Evolutionary conservation across 768 basidiomycete genomes (phyloP), one percentile per base, ranked within the genome.

Genomic region (Lyophyllum shimeji): DNA sequence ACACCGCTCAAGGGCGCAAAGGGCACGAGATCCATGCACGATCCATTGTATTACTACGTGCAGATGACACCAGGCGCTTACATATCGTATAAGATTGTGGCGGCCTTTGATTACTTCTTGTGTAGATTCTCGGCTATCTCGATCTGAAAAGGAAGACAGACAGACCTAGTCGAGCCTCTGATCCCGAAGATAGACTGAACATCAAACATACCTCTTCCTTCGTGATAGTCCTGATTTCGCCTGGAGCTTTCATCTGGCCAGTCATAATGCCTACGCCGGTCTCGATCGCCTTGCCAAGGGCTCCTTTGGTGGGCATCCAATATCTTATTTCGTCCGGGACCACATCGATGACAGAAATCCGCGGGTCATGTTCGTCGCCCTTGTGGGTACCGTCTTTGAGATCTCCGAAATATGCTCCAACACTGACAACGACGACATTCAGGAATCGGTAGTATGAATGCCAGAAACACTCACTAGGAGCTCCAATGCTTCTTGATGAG

Each of bases 391-490:
- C 90, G 60, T 96, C 93, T 29, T 86, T 86, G 52, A 95, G 76
- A 66, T 96, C 88, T 34, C 90, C 92, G 63, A 95, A 95, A 80
- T 92, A 97, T 0, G 86, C 88, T 8, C 80, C 68, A 29, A 82
- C 76, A 2, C 88, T 90, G 13, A 42, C n/a, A 25, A 20, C 8
- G 0, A 5, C 12, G 23, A 3, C 7, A 50, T 1, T 60, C 61
- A 37, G 55, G 42, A 46, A 20, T 54, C 25, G 18, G 12, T 31
- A 25, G 39, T 24, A 34, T 25, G 13, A 34, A 17, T 56, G 18
- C 54, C 15, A 37, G 9, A 9, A 13, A 29, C n/a, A 69, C 77
- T 52, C 21, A 83, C 86, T 70, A 67, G 58, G 73, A 61, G n/a
- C 73, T 83, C 84, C 85, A 92, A 52, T 86, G 74, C 65, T 85